Base-by-base conservation (phyloP, 441 rosid genomes). In the Oxalis stricta region DNA sequence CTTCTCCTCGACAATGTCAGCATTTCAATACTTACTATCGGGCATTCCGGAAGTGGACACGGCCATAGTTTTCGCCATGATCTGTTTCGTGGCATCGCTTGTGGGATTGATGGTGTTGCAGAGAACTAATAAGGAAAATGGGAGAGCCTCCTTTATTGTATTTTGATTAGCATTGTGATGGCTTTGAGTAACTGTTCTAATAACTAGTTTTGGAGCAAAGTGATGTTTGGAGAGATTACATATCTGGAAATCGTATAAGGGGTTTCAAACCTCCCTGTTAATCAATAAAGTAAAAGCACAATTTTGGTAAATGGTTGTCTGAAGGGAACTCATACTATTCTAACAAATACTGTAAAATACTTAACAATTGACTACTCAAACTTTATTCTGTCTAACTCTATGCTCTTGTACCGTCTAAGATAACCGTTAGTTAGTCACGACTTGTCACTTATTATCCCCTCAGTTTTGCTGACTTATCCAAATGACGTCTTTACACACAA, bases 1-100 rank as follows among this genome's bases (percentile, higher is more conserved):
- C 63, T 88, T 88, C 59, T 88, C 97, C 10, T 82, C 97, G 15
- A 75, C 81, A 10, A 84, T 84, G 97, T 88, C 94, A 4, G 82
- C 88, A 0, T 57, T 88, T 31, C 95, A 84, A 44, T 82, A 84
- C 61, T 48, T 84, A 17, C 31, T 84, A 52, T 33, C 75, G 43
- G 88, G 97, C 28, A 77, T 88, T 87, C 75, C 77, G 46, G 74
- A 77, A 44, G 66, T 50, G 9, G 35, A 63, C 5, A 48, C 68
- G 3, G 79, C 75, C 20, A 55, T 61, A 29, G 20, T 63, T 8
- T 55, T 75, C 15, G 69, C 91, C 5, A 8, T 46, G 38, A 41
- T 65, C 14, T 72, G 79, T 46, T 68, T 84, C 18, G 46, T 63
- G 0, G 85, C 82, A 0, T 82, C 97, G 0, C 69, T 82, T 42